Base-by-base conservation (phyloP, 768 basidiomycete genomes). In the Mycena pura region DNA sequence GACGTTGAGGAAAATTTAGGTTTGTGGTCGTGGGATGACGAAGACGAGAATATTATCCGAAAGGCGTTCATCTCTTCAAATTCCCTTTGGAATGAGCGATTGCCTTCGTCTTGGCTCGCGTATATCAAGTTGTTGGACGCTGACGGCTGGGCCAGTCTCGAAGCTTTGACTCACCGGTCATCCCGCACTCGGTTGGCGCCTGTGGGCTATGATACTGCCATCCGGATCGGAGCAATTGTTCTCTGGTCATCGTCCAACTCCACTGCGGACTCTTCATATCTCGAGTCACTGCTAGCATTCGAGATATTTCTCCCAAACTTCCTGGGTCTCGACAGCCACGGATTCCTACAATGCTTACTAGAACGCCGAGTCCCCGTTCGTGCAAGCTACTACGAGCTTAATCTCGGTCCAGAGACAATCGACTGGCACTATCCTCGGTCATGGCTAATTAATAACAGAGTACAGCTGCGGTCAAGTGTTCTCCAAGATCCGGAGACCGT, bases 21-120 rank as follows among this genome's bases (percentile, higher is more conserved):
- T 27, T 44, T 60, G 28, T 53, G 50, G 59, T 17, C 17, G 14
- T 60, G 59, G 59, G 59, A 60, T 53, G 34, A 46, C 2, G 24
- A 21, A 54, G 59, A 60, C 40, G 50, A 60, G 11, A 31, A 52
- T 19, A 19, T 38, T 28, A 43, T 60, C 9, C 59, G 44, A n/a
- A 31, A 52, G n/a, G 43, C 19, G n/a, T 27, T 60, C 32, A 6
- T 53, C 25, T 3, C 22, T 21, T 3, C 44, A 34, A 7, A 34
- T 24, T 22, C 24, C 24, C 45, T 43, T 10, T 60, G 58, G 58
- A 60, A 52, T 25, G 58, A 53, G n/a, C 3, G 21, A 19, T 60
- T 47, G 44, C 59, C 59, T 44, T 13, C 50, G 7, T 53, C 59
- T 4, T 60, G 59, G 59, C 41, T 28, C 11, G 43, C 25, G 19